These are phyloP conservation scores for Eucalyptus pauciflora DNA, from an alignment of 345 rosid genomes.

Conservation along the genomic window DNA sequence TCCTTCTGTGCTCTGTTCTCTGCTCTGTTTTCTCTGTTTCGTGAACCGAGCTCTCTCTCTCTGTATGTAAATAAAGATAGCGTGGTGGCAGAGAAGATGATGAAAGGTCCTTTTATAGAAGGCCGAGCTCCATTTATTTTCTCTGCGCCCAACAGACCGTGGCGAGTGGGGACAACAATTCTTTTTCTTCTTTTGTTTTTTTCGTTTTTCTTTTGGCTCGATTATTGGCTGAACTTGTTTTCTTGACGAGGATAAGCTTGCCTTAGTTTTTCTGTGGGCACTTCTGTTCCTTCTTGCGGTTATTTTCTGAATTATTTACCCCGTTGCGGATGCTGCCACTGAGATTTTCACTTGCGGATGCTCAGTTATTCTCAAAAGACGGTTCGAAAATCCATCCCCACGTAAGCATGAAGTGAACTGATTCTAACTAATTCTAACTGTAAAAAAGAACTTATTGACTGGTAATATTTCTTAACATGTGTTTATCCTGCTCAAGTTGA, in stretches of 20 bases:
- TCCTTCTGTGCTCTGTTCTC: background rate
- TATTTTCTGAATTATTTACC: background rate
- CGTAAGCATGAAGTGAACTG: background rate
- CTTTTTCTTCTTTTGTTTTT: background rate
- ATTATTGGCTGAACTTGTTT: background rate
- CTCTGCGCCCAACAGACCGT: background rate
- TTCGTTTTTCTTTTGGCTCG: background rate
- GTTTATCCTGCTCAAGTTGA: background rate
- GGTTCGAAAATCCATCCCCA: background rate
- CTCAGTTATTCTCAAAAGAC: background rate
- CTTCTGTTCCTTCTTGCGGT: background rate
- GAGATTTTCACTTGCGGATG: background rate
- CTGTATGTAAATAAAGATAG: background rate
- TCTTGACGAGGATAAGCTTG: background rate
- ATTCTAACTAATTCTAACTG: background rate
- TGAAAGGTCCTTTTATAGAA: background rate
- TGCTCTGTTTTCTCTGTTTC: background rate
- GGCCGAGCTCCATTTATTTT: background rate
- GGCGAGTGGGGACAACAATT: background rate
- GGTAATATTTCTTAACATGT: background rate
- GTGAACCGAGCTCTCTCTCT: background rate
- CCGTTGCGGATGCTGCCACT: background rate
- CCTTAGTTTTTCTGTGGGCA: background rate
- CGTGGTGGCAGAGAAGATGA: background rate
- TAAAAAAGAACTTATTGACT: accelerated